Evolutionary conservation across 208 protist genomes (phyloP), one percentile per base, ranked within the genome.

Genomic region (Wallacemonas rigidus): DNA sequence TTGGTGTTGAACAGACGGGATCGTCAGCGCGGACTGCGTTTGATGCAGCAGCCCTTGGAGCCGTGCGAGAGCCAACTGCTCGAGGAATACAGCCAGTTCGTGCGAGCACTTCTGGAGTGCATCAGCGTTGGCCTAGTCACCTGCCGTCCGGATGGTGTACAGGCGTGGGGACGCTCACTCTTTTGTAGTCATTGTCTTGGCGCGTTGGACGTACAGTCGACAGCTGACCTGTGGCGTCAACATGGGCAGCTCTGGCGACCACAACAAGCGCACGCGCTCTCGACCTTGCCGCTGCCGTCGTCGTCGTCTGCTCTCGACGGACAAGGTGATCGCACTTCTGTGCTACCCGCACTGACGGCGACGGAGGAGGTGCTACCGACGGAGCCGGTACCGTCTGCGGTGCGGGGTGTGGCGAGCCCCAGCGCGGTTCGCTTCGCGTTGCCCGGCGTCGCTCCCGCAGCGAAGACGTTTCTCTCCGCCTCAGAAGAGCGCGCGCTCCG

Each of bases 31-130:
- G 88, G 87, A 2, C 71, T 74, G 17, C 73, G 75, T 15, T 73
- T 95, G 39, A 85, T 95, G 79, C 76, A 64, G 36, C 51, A 74
- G 11, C 26, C 72, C 6, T 75, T 92, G 61, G 81, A 92, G 69
- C 60, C 69, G 26, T 88, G 82, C 69, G 4, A 40, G 48, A 94
- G 85, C 48, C 76, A 91, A 50, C 60, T 91, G 51, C 54, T 90
- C 5, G 81, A 80, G 38, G 85, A 90, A 1, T 55, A 72, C 8
- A 69, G 72, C 50, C 60, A 54, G 17, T 75, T 95, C 50, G 72
- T 80, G 48, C 86, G 80, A 15, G 75, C 80, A 43, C 50, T 98
- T 47, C 69, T 96, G 39, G 93, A 98, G 80, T 96, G 88, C 47
- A 75, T 98, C 53, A 81, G 84, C 9, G 85, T 87, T 35, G 86